Evolutionary conservation across 2,329 filamentous ascomycete genomes (phyloP), one percentile per base, ranked within the genome.

Genomic region (Claviceps sp.): DNA sequence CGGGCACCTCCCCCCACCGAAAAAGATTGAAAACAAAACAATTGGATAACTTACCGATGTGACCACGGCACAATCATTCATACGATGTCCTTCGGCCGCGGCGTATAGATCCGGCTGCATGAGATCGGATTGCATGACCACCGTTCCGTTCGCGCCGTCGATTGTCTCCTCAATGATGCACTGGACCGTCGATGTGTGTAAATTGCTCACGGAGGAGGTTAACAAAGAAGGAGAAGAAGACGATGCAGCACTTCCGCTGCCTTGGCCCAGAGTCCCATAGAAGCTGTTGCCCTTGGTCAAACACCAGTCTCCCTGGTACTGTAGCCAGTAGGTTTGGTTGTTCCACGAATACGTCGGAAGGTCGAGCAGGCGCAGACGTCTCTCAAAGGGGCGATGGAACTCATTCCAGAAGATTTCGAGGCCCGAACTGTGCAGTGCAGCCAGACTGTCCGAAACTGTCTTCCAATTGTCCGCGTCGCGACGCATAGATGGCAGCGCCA

Each of bases 321-420:
- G 71, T 43, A 80, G 71, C 78, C 78, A 82, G 62, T 88, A 88
- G 56, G 79, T 83, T 71, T 87, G 86, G 59, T 80, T 71, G 59
- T 89, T 82, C 68, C 85, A 90, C 0, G 75, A 74, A 62, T 89
- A 90, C 1, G 77, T 76, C 0, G 86, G 86, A 0, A 89, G 68
- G 5, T 78, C 70, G 5, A 87, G 66, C 9, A 88, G 71, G 3
- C 66, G 65, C 3, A 69, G 64, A 13, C 63, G 66, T 0, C 58
- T 51, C 20, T 61, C 59, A 55, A 75, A 76, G 53, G 72, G 68
- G 50, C 75, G 69, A 57, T 86, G 80, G 60, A 78, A 86, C 65
- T 88, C 85, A 54, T 81, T 78, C 77, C 85, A 88, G 51, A 47
- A 22, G 34, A 59, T 53, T 2, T 53, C 56, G 5, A 57, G 53